Conservation (phyloP, 2,329 filamentous ascomycete genomes). For the Tolypocladium tundrense region DNA sequence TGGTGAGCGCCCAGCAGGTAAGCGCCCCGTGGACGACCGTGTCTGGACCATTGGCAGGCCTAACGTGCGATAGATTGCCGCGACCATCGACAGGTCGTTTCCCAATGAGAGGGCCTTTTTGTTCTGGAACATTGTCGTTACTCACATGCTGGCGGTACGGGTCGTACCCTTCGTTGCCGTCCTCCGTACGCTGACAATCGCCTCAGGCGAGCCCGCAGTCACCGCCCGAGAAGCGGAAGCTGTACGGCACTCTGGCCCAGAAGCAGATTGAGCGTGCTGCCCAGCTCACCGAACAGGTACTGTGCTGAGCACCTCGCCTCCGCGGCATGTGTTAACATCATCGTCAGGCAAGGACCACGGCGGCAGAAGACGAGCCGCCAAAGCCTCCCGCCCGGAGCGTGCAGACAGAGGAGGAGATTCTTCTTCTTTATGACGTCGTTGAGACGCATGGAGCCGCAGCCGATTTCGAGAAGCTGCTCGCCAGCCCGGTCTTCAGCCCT, state of each 20-base stretch:
- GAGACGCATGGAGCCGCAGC: constrained; percentile 30
- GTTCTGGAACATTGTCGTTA: constrained; percentile 46
- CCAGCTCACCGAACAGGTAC: constrained; percentile 32
- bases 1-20: constrained; percentile 47
- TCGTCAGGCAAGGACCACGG: constrained; percentile 10
- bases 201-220: constrained; percentile 34
- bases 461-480: constrained; percentile 29
- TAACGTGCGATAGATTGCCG: constrained; percentile 35
- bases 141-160: constrained; percentile 41
- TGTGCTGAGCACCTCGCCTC: background rate
- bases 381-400: constrained; percentile 21
- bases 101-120: constrained; percentile 36
- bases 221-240: constrained; percentile 35
- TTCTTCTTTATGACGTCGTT: constrained; percentile 37
- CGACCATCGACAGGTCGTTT: constrained; percentile 40
- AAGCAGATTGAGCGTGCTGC: constrained; percentile 42
- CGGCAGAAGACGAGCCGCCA: constrained; percentile 8
- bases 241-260: constrained; percentile 40
- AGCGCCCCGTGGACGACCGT: background rate
- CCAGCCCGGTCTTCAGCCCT: constrained; percentile 29
- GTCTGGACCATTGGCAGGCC: background rate
- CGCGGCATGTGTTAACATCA: background rate
- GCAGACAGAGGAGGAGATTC: constrained; percentile 38
- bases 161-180: background rate
- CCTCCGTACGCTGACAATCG: background rate